Base-by-base conservation (phyloP, 2,329 filamentous ascomycete species). In the Hymenoscyphus fructigenus region DNA sequence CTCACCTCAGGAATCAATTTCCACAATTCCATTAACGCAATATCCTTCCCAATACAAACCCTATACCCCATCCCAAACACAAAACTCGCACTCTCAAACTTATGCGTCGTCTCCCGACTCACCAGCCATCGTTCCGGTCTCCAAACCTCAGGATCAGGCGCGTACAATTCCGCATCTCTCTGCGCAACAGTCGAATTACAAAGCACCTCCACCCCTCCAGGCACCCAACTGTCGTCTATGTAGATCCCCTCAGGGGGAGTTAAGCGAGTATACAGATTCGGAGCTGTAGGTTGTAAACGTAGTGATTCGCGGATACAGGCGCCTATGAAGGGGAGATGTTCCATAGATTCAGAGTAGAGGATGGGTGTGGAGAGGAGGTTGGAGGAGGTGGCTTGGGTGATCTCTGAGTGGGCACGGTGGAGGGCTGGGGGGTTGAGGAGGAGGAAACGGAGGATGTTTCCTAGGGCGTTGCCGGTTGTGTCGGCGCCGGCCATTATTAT, bases 141-240 rank as follows among this genome's bases (percentile, higher is more conserved):
- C 62, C 79, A 87, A 6, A 77, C 72, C 26, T 85, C 81, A 0
- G 83, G 80, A 55, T 87, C 84, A 0, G 74, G 65, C 0, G 83
- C 84, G 71, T 85, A 87, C 0, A 81, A 76, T 0, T 73, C 73
- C 50, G 72, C 76, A 66, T 85, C 81, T 0, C 84, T 76, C 59
- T 84, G 82, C 62, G 87, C 70, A 2, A 84, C 83, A 78, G 83
- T 84, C 1, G 82, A 82, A 61, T 85, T 85, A 38, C 83, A 78
- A 0, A 83, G 84, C 14, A 88, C 72, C n/a, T 79, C 74, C 1
- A 68, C 71, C 0, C 75, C 75, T 0, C 9, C 17, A 29, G 68
- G 68, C 10, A 67, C 59, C 29, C 64, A 67, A 20, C 57, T n/a
- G 5, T 65, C 68, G n/a, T 64, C 57, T 15, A 70, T 47, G n/a